These are phyloP conservation scores for Anthracocystis panici-leucophaei DNA, from an alignment of 1,284 basidiomycete genomes.

Conservation along the genomic window DNA sequence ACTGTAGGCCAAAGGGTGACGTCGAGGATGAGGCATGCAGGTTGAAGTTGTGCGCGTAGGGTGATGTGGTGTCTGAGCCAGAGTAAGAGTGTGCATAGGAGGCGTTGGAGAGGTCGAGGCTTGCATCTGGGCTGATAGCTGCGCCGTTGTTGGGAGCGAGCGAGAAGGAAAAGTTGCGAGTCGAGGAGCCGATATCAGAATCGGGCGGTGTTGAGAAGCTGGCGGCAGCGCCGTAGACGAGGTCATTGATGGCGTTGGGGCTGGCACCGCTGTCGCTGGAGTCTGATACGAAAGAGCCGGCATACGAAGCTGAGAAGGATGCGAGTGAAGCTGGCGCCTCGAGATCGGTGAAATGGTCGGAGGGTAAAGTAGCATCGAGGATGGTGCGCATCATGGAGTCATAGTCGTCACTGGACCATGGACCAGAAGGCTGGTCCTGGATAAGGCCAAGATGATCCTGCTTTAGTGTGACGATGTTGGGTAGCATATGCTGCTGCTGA, in stretches of 20 bases:
- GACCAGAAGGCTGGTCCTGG: slow-evolving; percentile 35
- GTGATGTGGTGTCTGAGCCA: slow-evolving; percentile 39
- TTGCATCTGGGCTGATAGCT: slow-evolving; percentile 25
- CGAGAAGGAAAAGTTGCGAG: slow-evolving; percentile 41
- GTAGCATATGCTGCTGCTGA: slow-evolving; percentile 35
- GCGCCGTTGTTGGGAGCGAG: slow-evolving; percentile 20
- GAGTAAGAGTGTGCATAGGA: slow-evolving; percentile 29
- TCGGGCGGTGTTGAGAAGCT: slow-evolving; percentile 51
- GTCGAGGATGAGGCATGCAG: slow-evolving; percentile 27
- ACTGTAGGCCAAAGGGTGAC: slow-evolving; percentile 31
- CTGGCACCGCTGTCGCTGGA: slow-evolving; percentile 53
- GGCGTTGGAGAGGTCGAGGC: slow-evolving; percentile 23
- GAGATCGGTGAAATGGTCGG: slow-evolving; percentile 37
- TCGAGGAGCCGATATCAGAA: slow-evolving; percentile 29
- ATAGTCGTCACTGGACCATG: slow-evolving; percentile 50
- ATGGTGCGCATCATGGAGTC: slow-evolving; percentile 53
- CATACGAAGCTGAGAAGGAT: slow-evolving; percentile 43
- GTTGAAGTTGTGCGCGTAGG: slow-evolving; percentile 27
- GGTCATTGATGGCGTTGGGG: slow-evolving; percentile 55
- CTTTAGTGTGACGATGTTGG: slow-evolving; percentile 32
- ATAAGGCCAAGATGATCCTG: slow-evolving; percentile 19
- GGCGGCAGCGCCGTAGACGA: slow-evolving; percentile 45
- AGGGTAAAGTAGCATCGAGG: slow-evolving; percentile 35
- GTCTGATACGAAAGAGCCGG: slow-evolving; percentile 45
- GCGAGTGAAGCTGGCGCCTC: slow-evolving; percentile 38